Evolutionary conservation across 805 yeast species (phyloP).

Genomic region (Cyberlindnera amylophila): DNA sequence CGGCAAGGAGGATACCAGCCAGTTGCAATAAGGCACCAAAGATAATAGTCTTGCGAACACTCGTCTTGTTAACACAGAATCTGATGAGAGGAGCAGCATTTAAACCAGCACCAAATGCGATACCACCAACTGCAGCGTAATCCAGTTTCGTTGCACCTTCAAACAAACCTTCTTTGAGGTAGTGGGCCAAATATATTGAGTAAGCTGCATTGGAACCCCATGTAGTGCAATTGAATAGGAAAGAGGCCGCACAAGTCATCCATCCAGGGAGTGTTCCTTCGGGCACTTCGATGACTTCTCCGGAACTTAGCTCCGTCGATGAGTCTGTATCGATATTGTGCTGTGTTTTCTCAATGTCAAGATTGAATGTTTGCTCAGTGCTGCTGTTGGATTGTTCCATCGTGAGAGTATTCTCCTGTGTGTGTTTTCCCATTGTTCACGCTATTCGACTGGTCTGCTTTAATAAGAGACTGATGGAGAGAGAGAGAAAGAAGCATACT

Average conservation of each 20-base stretch:
- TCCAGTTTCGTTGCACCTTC: slow-evolving; percentile 54
- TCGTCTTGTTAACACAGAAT: slow-evolving; percentile 22
- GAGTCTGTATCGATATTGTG: not conserved
- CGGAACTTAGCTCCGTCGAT: not conserved
- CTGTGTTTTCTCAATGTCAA: slow-evolving; percentile 5
- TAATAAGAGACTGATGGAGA: no score
- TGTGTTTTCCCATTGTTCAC: not conserved
- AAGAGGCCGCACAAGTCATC: slow-evolving; percentile 23
- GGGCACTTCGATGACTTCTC: slow-evolving; percentile 19
- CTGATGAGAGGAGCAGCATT: slow-evolving; percentile 51
- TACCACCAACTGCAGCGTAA: slow-evolving; percentile 66
- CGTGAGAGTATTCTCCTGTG: not conserved
- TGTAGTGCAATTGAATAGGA: slow-evolving; percentile 25
- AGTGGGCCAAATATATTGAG: slow-evolving; percentile 60
- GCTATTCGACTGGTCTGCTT: not conserved
- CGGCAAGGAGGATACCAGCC: slow-evolving; percentile 55
- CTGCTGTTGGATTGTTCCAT: not conserved
- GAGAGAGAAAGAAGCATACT: no score
- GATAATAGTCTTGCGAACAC: slow-evolving; percentile 41
- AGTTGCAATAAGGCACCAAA: slow-evolving; percentile 52
- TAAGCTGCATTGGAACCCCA: slow-evolving; percentile 34
- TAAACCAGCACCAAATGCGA: slow-evolving; percentile 56
- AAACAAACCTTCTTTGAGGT: slow-evolving; percentile 45
- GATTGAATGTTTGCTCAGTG: slow-evolving; percentile 1
- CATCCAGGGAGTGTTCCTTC: slow-evolving; percentile 28